phyloP scores from a whole-genome alignment of 768 basidiomycete genomes.

The Mycena rosella region DNA sequence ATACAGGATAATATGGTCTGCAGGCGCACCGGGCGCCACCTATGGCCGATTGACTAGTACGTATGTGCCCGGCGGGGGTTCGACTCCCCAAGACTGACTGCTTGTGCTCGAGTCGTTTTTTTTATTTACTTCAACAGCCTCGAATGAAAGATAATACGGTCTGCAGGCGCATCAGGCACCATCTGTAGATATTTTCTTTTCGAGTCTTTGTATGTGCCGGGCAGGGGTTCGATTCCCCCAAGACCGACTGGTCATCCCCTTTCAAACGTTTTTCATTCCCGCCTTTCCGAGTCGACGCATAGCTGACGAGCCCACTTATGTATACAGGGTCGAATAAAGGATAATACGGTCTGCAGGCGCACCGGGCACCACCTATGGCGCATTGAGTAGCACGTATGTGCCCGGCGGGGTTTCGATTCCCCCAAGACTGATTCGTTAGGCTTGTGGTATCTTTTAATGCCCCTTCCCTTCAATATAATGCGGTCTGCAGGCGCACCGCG shows the following conservation, averaged over 20 bases:
- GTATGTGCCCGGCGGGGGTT: conserved; percentile 5
- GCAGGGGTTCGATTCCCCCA: neutral
- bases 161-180: too few relatives aligned
- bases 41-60: too few relatives aligned
- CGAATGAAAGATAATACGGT: too few relatives aligned
- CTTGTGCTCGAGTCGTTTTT: too few relatives aligned
- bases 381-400: neutral
- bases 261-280: too few relatives aligned
- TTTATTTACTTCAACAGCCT: too few relatives aligned
- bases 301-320: too few relatives aligned
- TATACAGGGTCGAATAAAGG: neutral
- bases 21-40: too few relatives aligned
- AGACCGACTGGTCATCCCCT: neutral
- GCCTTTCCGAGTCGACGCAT: too few relatives aligned
- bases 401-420: conserved; percentile 1
- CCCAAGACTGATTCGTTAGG: neutral
- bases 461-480: neutral
- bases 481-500: conserved; percentile 9
- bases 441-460: neutral
- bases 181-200: too few relatives aligned
- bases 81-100: neutral
- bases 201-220: neutral
- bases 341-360: neutral
- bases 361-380: neutral
- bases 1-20: too few relatives aligned